Base-by-base conservation (phyloP, 768 basidiomycete genomes). In the Kwoniella heveanensis region DNA sequence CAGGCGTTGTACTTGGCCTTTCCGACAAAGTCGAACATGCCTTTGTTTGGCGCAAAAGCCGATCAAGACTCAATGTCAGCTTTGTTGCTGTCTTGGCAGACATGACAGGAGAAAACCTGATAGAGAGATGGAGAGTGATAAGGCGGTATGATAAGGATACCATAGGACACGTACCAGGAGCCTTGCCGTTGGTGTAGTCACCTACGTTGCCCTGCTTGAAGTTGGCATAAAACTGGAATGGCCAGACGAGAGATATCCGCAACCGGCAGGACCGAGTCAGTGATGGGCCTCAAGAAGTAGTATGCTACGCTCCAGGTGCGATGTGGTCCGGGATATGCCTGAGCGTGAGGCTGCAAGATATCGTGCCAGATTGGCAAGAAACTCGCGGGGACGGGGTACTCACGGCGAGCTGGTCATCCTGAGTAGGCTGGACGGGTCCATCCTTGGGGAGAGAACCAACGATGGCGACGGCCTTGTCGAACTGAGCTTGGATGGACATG, bases 1-100 rank as follows among this genome's bases (percentile, higher is more conserved):
- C 92, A 96, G 22, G 94, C 95, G 73, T 90, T 86, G 92, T 92
- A 95, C 84, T 97, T 98, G 68, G 87, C 88, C 82, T 90, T 93
- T 68, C 88, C 94, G 22, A 82, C 81, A 74, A 96, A 94, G 78
- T 95, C 91, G 39, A 96, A 77, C 82, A 92, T 62, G 48, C 91
- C 90, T 48, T 90, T 90, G 25, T n/a, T 54, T 7, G 32, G 24
- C 1, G 24, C n/a, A 32, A 44, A 17, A 19, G 10, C 6, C 9
- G 17, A 9, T 82, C 12, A 27, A n/a, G n/a, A n/a, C n/a, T n/a
- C n/a, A n/a, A n/a, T n/a, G 49, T 54, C 36, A 61, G 44, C 25
- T 22, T 27, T 7, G n/a, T n/a, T 32, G 32, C 32, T 32, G 32
- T 13, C 32, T 32, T 32, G 5, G 17, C 26, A 53, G n/a, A n/a